These are phyloP conservation scores for Dactylellina drechsleri DNA, from an alignment of 2,329 filamentous ascomycete genomes.

Conservation along the genomic window DNA sequence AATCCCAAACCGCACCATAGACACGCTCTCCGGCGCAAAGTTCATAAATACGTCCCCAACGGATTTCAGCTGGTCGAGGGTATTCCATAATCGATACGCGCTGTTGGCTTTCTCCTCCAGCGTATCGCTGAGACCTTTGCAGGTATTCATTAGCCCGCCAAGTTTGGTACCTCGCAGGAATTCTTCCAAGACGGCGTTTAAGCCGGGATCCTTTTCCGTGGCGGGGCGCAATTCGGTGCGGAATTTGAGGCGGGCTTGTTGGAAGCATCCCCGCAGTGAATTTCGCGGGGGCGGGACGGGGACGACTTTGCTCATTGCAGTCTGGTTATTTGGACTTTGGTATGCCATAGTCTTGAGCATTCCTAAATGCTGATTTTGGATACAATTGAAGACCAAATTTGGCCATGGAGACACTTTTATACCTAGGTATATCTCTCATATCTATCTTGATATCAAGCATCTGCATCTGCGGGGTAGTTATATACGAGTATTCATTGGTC, in stretches of 20 bases:
- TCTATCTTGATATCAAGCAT: too few relatives aligned
- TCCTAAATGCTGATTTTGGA: too few relatives aligned
- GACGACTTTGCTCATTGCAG: too few relatives aligned
- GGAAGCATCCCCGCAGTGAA: background rate
- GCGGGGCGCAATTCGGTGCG: conserved; percentile 18
- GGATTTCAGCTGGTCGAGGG: conserved; percentile 8
- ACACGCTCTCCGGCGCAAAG: conserved; percentile 19
- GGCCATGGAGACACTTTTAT: too few relatives aligned
- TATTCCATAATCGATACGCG: background rate
- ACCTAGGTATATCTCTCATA: too few relatives aligned
- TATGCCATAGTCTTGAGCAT: too few relatives aligned
- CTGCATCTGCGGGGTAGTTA: too few relatives aligned
- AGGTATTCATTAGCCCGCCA: background rate
- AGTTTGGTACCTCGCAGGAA: conserved; percentile 7
- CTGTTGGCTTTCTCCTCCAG: conserved; percentile 20
- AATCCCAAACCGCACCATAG: conserved; percentile 28
- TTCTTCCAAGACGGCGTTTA: background rate
- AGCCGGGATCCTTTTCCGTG: background rate
- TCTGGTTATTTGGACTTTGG: too few relatives aligned
- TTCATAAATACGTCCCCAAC: conserved; percentile 17
- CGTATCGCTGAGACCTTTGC: conserved; percentile 12
- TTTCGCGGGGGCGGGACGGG: background rate
- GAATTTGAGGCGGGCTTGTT: conserved; percentile 17
- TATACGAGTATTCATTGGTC: too few relatives aligned
- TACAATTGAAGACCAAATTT: too few relatives aligned